Base-by-base conservation (phyloP, 176 grass and related monocot genomes). In the Tillandsia leiboldiana region DNA sequence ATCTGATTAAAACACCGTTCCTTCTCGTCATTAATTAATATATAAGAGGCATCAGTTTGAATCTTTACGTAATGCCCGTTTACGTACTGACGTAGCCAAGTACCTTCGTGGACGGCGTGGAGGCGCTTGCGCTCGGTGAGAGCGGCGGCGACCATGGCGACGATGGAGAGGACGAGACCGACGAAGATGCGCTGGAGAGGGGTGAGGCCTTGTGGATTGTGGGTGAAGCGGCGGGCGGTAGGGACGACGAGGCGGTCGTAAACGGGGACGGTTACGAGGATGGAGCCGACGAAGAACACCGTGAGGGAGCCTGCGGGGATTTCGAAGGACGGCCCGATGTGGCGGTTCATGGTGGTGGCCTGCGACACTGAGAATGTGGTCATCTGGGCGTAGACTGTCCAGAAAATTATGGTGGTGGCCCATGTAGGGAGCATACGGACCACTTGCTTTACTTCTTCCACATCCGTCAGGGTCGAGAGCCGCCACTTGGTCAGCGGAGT, bases 351-450 rank as follows among this genome's bases (percentile, higher is more conserved):
- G 59, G 66, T 75, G 20, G 47, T 59, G 15, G 91, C 91, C 49
- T 96, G 91, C 1, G 91, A 86, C 9, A 99, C 91, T 13, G 91
- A 96, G 80, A 96, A 99, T 48, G 89, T 99, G 48, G 84, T 90
- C 87, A 96, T 90, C 77, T 96, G 91, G 10, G 91, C 91, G 54
- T 96, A 91, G 6, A 91, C 74, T 1, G 85, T 96, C 87, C 91
- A 96, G 87, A 96, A 96, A 24, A 88, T 76, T 75, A 91, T 87
- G 23, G 88, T 91, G 11, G 88, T 91, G 8, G 74, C 88, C 88
- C 84, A 91, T 24, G 80, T 91, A 2, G 88, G 88, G 0, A 91
- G 84, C 88, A 91, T 91, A 1, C 88, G 84, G 68, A 87, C 64
- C 56, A 91, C 84, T 62, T 84, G 84, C 81, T 91, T 91, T 72